Evolutionary conservation across 129 eudicot genomes (phyloP).

Genomic region (Solidago caesia): DNA sequence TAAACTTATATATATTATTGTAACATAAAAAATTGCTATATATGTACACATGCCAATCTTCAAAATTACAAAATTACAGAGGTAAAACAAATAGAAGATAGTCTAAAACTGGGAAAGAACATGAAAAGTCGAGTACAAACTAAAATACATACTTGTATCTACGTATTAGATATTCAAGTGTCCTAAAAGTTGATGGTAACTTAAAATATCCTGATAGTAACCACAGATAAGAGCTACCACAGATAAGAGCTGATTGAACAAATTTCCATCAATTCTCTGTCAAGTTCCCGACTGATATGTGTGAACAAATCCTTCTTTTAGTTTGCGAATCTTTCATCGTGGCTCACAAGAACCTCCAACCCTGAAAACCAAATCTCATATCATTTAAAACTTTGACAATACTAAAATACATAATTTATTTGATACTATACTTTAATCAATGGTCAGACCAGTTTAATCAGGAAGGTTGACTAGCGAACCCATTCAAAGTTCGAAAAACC

Average conservation of each 20-base stretch:
- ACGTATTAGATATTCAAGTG: constrained; percentile 86
- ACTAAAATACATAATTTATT: background rate
- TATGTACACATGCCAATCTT: too few species aligned
- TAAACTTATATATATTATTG: too few species aligned
- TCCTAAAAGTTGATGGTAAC: constrained; percentile 55
- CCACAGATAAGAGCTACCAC: constrained; percentile 62
- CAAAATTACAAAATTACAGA: too few species aligned
- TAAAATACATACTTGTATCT: constrained; percentile 68
- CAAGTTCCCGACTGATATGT: constrained; percentile 70
- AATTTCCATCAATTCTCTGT: constrained; percentile 64
- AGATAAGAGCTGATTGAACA: constrained; percentile 69
- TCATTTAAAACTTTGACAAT: constrained; percentile 5
- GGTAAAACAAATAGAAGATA: too few species aligned
- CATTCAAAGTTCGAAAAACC: background rate
- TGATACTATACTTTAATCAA: too few species aligned
- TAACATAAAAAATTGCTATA: too few species aligned
- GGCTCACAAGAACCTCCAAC: constrained; percentile 59
- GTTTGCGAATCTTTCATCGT: constrained; percentile 60
- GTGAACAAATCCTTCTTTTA: constrained; percentile 77
- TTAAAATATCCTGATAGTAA: constrained; percentile 70
- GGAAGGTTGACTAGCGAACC: too few species aligned
- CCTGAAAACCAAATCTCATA: constrained; percentile 41
- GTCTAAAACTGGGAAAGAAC: constrained; percentile 2
- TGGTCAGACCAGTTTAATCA: too few species aligned
- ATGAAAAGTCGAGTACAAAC: constrained; percentile 16